Evolutionary conservation across 441 rosid species (phyloP).

Genomic region (Populus hybrid): DNA sequence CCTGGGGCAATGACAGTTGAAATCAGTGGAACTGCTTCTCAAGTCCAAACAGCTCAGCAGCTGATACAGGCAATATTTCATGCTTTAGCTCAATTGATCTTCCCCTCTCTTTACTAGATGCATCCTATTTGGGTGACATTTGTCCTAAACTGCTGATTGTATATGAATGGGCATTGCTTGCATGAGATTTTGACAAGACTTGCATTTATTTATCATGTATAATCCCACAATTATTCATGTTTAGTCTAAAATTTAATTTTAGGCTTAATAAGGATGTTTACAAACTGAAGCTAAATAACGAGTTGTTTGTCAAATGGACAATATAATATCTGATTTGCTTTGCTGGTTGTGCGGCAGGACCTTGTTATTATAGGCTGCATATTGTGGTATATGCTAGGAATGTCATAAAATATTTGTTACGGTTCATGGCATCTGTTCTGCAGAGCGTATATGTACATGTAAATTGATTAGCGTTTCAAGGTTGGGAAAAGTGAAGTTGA

Average conservation of each 20-base stretch:
- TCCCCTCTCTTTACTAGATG: not conserved
- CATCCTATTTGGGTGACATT: not conserved
- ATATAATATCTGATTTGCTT: not conserved
- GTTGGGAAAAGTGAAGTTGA: not conserved
- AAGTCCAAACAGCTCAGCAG: constrained; percentile 98
- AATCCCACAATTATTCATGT: not conserved
- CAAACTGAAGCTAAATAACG: not conserved
- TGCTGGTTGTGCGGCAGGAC: not conserved
- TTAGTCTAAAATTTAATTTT: not conserved
- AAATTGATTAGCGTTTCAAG: not conserved
- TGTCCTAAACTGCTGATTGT: not conserved
- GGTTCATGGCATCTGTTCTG: not conserved
- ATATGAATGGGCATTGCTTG: not conserved
- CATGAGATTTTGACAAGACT: not conserved
- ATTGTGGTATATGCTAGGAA: not conserved
- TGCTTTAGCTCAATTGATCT: constrained; percentile 6
- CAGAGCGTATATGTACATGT: not conserved
- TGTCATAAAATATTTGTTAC: not conserved
- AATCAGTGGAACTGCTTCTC: constrained; percentile 90
- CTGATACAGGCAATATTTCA: constrained; percentile 63
- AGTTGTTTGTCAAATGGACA: not conserved
- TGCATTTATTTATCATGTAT: not conserved
- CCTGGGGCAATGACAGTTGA: constrained; percentile 99
- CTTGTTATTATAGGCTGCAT: not conserved
- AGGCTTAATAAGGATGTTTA: not conserved